Percentiles rank a stretch among this genome's conserved stretches.
Evolutionary conservation across 2,329 filamentous ascomycete genomes (phyloP).

Genomic region (Ophiostoma pallidulum): DNA sequence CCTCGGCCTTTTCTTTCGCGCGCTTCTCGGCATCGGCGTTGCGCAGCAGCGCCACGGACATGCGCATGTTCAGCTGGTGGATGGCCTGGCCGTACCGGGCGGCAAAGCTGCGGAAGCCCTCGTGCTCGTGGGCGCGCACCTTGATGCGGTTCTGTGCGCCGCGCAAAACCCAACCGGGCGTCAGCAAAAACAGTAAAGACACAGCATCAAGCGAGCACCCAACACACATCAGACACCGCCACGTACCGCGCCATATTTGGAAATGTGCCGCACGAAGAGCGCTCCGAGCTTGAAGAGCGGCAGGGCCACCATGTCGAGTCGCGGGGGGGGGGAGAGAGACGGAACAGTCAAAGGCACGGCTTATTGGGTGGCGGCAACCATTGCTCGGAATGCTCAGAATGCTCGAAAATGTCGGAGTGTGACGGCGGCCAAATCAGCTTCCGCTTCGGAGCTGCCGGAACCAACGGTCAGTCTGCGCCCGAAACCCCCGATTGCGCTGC

Average conservation of each 20-base stretch:
- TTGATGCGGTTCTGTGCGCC: slow-evolving; percentile 62
- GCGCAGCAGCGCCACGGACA: slow-evolving; percentile 50
- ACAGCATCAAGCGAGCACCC: too few species aligned
- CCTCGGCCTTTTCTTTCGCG: slow-evolving; percentile 53
- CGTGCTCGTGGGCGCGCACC: slow-evolving; percentile 54
- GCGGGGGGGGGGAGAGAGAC: neutral
- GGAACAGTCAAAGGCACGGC: neutral
- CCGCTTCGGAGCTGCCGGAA: too few species aligned
- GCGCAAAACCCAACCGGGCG: neutral
- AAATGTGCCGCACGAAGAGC: slow-evolving; percentile 55
- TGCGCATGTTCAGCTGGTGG: slow-evolving; percentile 58
- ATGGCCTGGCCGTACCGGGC: slow-evolving; percentile 54
- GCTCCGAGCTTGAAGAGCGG: slow-evolving; percentile 59
- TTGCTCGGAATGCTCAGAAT: neutral
- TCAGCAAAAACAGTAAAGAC: slow-evolving; percentile 3
- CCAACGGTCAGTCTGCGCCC: too few species aligned
- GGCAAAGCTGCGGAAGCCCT: slow-evolving; percentile 49
- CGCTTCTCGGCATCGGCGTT: slow-evolving; percentile 47
- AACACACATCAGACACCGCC: too few species aligned
- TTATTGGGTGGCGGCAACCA: neutral
- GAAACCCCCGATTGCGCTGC: too few species aligned
- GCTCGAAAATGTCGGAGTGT: neutral
- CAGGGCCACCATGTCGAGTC: slow-evolving; percentile 47
- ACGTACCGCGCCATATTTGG: slow-evolving; percentile 59
- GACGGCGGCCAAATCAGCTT: neutral